Conservation (phyloP, 805 yeast genomes). For the Starmerella bombi region DNA sequence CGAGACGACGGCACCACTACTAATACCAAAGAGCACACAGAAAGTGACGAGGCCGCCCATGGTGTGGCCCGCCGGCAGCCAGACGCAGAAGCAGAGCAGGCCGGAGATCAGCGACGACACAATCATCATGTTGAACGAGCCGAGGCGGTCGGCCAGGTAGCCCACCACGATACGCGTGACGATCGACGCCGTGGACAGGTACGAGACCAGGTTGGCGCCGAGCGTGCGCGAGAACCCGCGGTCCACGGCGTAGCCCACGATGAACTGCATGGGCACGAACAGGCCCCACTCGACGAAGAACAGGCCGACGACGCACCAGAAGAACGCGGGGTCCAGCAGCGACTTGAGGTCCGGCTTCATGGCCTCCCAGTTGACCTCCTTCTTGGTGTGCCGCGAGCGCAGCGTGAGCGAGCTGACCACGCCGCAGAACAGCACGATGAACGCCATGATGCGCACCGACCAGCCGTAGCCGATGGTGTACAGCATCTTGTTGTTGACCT, state of each 20-base stretch:
- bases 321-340: slow-evolving; percentile 23
- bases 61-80: slow-evolving; percentile 44
- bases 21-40: slow-evolving; percentile 30
- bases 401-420: slow-evolving; percentile 28
- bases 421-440: slow-evolving; percentile 22
- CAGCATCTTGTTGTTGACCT: slow-evolving; percentile 37
- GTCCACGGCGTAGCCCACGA: slow-evolving; percentile 43
- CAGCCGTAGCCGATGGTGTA: slow-evolving; percentile 43
- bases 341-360: slow-evolving; percentile 24
- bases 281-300: slow-evolving; percentile 39
- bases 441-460: slow-evolving; percentile 42
- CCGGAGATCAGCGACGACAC: slow-evolving; percentile 36
- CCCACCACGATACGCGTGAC: slow-evolving; percentile 47
- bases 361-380: slow-evolving; percentile 14
- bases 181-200: slow-evolving; percentile 37
- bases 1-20: slow-evolving; percentile 48
- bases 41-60: slow-evolving; percentile 41
- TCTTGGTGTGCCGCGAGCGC: slow-evolving; percentile 27
- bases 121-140: slow-evolving; percentile 46
- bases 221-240: slow-evolving; percentile 30
- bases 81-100: slow-evolving; percentile 39
- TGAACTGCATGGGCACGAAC: slow-evolving; percentile 40
- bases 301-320: slow-evolving; percentile 23
- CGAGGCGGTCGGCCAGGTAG: slow-evolving; percentile 39
- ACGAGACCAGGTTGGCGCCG: slow-evolving; percentile 34